Evolutionary conservation across 2,329 filamentous ascomycete genomes (phyloP).

Genomic region (Fusarium phyllophilum): DNA sequence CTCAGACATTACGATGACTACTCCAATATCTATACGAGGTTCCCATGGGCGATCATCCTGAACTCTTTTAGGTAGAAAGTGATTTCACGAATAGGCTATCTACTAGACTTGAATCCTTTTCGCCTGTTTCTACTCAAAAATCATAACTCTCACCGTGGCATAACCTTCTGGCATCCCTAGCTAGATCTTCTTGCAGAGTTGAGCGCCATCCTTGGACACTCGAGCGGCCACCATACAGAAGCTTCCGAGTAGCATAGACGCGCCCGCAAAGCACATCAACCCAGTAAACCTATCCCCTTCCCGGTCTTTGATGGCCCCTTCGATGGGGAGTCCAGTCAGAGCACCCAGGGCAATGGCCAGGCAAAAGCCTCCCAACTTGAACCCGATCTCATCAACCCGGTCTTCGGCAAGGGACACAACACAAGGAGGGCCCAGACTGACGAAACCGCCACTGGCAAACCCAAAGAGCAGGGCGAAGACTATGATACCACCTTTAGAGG

Average conservation of each 20-base stretch:
- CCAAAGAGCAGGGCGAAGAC: background rate
- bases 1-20: background rate
- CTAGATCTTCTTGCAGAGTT: background rate
- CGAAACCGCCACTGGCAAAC: background rate
- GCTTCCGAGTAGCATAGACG: background rate
- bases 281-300: background rate
- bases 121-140: too few relatives aligned
- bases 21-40: background rate
- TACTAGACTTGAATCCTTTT: background rate
- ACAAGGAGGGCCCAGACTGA: background rate
- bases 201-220: background rate
- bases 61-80: too few relatives aligned
- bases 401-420: background rate
- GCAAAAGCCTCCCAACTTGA: background rate
- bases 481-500: background rate
- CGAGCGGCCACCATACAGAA: background rate
- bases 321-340: background rate
- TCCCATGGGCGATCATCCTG: background rate
- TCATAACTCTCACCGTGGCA: too few relatives aligned
- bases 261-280: background rate
- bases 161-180: too few relatives aligned
- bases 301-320: background rate
- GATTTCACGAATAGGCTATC: background rate
- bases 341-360: background rate
- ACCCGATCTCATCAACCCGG: background rate